Base-by-base conservation (phyloP, 1,284 basidiomycete genomes). In the Austroboletus niveus region DNA sequence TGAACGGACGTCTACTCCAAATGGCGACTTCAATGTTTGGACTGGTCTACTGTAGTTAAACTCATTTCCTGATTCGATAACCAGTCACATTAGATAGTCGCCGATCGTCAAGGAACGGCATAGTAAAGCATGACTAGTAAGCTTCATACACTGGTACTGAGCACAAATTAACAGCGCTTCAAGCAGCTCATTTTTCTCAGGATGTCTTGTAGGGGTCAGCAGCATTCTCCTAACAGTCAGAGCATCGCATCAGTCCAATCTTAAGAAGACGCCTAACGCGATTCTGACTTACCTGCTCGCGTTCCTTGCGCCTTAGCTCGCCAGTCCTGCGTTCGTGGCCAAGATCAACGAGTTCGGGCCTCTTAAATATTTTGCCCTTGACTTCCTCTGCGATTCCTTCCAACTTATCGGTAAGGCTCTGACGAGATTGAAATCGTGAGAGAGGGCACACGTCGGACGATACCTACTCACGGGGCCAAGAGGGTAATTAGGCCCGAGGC, bases 351-450 rank as follows among this genome's bases (percentile, higher is more conserved):
- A 76, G 57, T 1, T 74, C 76, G 4, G 73, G 76, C 46, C 82
- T 75, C 14, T 60, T 60, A 7, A 72, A 69, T 8, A 82, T 49
- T 61, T 80, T 82, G 4, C 82, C 81, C 56, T 71, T 74, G 27
- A 80, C 31, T 58, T 80, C 70, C 51, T 84, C 80, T 55, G 75
- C 75, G 14, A 77, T n/a, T 0, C 81, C 80, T 5, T 56, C 58
- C 1, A 82, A 39, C 59, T 76, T 81, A 36, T 83, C 79, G 8
- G 62, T 64, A 1, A 78, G 57, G 2, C 70, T 69, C 81, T 52
- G 38, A 20, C 38, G 20, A 2, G 1, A 8, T 5, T 5, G 38
- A 2, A 20, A 14, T 36, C n/a, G 7, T 15, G n/a, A 14, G 35
- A 15, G 12, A 7, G 2, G 7, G 35, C 14, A 14, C 7, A 7